These are phyloP conservation scores for Apocynum venetum DNA, from an alignment of 257 asterid species.

Conservation along the genomic window DNA sequence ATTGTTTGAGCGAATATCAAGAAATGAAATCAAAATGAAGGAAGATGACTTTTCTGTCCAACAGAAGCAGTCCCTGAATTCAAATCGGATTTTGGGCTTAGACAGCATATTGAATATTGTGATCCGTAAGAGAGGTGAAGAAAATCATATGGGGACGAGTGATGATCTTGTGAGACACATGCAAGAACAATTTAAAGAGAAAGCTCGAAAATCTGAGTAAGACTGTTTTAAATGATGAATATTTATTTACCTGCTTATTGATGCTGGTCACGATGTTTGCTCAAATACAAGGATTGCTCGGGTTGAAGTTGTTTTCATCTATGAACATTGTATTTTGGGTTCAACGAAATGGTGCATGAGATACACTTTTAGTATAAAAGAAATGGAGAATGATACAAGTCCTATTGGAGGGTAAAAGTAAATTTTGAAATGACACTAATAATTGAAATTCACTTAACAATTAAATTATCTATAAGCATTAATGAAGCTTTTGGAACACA, in stretches of 20 bases:
- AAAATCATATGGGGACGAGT: constrained; percentile 69
- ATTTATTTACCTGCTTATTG: constrained; percentile 5
- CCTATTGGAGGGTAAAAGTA: constrained; percentile 1
- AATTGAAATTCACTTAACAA: neutral
- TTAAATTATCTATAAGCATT: neutral
- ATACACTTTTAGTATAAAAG: neutral
- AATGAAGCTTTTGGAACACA: neutral
- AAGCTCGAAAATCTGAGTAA: constrained; percentile 99
- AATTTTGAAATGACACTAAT: neutral
- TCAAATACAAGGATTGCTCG: neutral
- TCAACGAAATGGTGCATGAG: neutral
- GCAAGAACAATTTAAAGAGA: constrained; percentile 99
- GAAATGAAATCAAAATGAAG: constrained; percentile 94
- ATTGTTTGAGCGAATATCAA: constrained; percentile 80
- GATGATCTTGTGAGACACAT: constrained; percentile 94
- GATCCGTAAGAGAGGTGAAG: constrained; percentile 79
- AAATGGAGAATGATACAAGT: neutral
- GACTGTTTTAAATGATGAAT: constrained; percentile 26
- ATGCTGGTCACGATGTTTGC: neutral
- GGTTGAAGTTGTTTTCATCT: neutral
- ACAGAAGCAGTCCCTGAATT: constrained; percentile 82
- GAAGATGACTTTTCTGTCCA: constrained; percentile 85
- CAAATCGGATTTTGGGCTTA: constrained; percentile 74
- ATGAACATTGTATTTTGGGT: neutral
- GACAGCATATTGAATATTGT: constrained; percentile 90